These are phyloP conservation scores for Sabuloglossum arenarium DNA, from an alignment of 495 filamentous ascomycete species.

Conservation along the genomic window DNA sequence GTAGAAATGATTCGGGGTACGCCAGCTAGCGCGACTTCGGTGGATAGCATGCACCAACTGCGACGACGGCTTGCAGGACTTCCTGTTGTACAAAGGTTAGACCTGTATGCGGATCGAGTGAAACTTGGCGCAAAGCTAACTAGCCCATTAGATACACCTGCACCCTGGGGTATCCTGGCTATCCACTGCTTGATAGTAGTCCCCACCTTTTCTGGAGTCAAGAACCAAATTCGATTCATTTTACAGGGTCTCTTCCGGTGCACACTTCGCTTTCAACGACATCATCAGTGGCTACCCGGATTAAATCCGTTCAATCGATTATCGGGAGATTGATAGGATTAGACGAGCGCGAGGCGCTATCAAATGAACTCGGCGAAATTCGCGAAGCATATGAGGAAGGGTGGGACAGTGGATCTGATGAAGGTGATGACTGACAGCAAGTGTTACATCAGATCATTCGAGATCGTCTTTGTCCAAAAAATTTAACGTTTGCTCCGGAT, in stretches of 20 bases:
- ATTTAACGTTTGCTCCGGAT: background rate
- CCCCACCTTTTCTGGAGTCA: conserved; percentile 33
- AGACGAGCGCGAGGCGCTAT: conserved; percentile 62
- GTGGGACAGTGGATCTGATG: conserved; percentile 70
- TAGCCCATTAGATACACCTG: conserved; percentile 27
- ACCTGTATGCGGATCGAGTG: conserved; percentile 12
- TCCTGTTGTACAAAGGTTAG: conserved; percentile 40
- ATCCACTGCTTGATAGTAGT: conserved; percentile 70
- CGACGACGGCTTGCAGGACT: conserved; percentile 19
- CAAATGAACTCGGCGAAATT: conserved; percentile 68
- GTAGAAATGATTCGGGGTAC: conserved; percentile 24
- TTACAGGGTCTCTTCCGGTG: conserved; percentile 25
- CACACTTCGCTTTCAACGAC: conserved; percentile 52
- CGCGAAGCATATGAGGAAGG: conserved; percentile 77
- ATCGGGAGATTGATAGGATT: conserved; percentile 38
- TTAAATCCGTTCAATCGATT: conserved; percentile 43
- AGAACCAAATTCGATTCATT: conserved; percentile 16
- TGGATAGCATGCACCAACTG: conserved; percentile 15
- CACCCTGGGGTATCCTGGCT: conserved; percentile 24
- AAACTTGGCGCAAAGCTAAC: conserved; percentile 8
- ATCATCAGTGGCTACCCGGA: conserved; percentile 39
- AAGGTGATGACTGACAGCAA: conserved; percentile 45
- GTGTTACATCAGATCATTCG: background rate
- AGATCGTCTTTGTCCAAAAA: background rate
- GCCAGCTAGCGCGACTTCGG: background rate